Base-by-base conservation (phyloP, 1,139 yeast genomes). In the Pichia terricola region DNA sequence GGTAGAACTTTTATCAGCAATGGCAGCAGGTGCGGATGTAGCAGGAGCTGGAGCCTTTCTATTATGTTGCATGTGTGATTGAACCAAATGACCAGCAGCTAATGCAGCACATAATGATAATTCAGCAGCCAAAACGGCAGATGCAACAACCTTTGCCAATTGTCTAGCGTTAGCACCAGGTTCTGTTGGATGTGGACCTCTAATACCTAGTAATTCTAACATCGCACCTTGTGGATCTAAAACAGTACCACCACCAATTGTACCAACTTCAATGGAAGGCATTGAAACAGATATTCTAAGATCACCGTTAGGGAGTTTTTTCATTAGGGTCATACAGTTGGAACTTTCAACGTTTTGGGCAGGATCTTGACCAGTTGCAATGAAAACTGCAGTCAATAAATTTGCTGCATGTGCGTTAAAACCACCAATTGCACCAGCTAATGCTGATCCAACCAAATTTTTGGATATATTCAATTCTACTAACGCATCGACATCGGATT, bases 211-310 rank as follows among this genome's bases (percentile, higher is more conserved):
- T 55, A 94, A 70, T 57, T 94, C 97, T 51, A 94, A 73, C 95
- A 94, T 86, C 31, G 98, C 87, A 40, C 89, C 85, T 69, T 94
- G 99, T 34, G 99, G 96, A 60, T 86, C 97, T 56, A 94, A 75
- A 50, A 94, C 86, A 8, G 99, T 94, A 61, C 99, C 98, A 50
- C 99, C 98, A 50, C 99, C 99, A 64, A 94, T 89, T 4, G 99
- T 91, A 50, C 99, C 99, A 39, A 91, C 98, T 68, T 94, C 99
- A 55, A 94, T 88, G 28, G 94, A 87, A 30, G 99, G 99, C 99
- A 94, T 94, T 5, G 96, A 85, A 26, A 91, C 98, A 3, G 96
- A 85, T 43, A 94, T 83, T 53, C 77, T 81, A 58, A 94, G 75
- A 60, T 88, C 89, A 27, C 96, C 98, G 45, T 63, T 65, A 34